These are phyloP conservation scores for Carex scoparia DNA, from an alignment of 176 grass and related monocot species.

Conservation along the genomic window DNA sequence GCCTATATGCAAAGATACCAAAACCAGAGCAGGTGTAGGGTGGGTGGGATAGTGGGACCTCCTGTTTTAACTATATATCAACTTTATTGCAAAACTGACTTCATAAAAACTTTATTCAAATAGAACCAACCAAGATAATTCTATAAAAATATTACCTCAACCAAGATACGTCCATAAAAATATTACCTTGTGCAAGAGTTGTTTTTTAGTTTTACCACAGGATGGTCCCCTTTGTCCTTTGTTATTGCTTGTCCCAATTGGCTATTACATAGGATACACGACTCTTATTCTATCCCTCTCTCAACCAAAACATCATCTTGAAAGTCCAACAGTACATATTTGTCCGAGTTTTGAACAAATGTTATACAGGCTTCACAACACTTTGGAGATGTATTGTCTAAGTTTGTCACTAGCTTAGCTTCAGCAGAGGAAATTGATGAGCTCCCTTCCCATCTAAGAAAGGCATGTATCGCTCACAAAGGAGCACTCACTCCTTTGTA, in stretches of 20 bases:
- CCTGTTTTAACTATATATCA: neutral
- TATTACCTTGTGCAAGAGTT: neutral
- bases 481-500: slow-evolving; percentile 72
- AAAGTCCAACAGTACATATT: neutral
- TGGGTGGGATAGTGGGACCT: neutral
- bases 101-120: neutral
- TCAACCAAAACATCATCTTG: neutral
- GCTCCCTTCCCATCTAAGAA: slow-evolving; percentile 76
- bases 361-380: slow-evolving; percentile 78
- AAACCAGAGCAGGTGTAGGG: neutral
- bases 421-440: slow-evolving; percentile 47
- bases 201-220: neutral
- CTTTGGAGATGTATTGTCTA: slow-evolving; percentile 88
- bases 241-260: neutral
- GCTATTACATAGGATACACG: neutral
- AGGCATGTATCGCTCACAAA: slow-evolving; percentile 76
- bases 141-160: neutral
- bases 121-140: neutral
- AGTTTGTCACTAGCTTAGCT: slow-evolving; percentile 65
- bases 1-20: neutral
- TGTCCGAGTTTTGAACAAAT: neutral
- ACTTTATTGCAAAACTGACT: neutral
- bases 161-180: neutral
- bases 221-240: slow-evolving; percentile 12
- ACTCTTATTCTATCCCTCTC: neutral